Evolutionary conservation across 768 basidiomycete genomes (phyloP), one percentile per base, ranked within the genome.

Genomic region (Mycena metata): DNA sequence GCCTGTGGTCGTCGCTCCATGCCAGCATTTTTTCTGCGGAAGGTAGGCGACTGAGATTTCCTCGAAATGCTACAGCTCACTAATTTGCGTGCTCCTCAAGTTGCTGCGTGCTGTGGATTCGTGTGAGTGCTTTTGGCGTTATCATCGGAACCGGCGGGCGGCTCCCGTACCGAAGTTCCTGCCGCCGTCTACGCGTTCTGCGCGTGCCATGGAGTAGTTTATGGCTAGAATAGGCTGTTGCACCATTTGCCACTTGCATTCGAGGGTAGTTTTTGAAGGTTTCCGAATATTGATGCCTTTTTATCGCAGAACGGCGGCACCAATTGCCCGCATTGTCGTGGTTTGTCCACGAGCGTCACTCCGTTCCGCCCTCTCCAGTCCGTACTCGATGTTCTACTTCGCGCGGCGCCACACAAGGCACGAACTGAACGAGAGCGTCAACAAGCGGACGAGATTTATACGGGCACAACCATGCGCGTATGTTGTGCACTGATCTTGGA

Each of bases 1-100:
- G 67, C 94, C 94, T 3, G 94, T 96, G 17, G 82, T 94, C 33
- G 92, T 96, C 58, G 84, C 86, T 41, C 94, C 94, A 35, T 96
- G 94, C 77, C 92, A 95, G 73, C 94, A 96, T 83, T 94, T 92
- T 84, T 95, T 95, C 76, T 96, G 94, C 74, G 94, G 94, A 78
- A 94, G 94, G 93, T 94, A 79, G 66, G 81, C 72, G 55, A 17
- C 54, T 59, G 0, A 39, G 42, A 35, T 15, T 39, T 39, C 30
- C 24, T 46, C 13, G 17, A 13, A n/a, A 42, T n/a, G 13, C 17
- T 35, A 3, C 30, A 2, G 23, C 36, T 26, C 8, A 43, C 61
- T 71, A 16, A 66, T 60, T 30, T 57, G n/a, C 36, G 16, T 43
- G 17, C 15, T 24, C 30, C 5, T 23, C 57, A 52, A 95, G 94